A percentile compares a stretch with the other conserved stretches of the same genome.
These are phyloP conservation scores for Lodderomyces margitis DNA, from an alignment of 1,139 yeast genomes.

Conservation along the genomic window DNA sequence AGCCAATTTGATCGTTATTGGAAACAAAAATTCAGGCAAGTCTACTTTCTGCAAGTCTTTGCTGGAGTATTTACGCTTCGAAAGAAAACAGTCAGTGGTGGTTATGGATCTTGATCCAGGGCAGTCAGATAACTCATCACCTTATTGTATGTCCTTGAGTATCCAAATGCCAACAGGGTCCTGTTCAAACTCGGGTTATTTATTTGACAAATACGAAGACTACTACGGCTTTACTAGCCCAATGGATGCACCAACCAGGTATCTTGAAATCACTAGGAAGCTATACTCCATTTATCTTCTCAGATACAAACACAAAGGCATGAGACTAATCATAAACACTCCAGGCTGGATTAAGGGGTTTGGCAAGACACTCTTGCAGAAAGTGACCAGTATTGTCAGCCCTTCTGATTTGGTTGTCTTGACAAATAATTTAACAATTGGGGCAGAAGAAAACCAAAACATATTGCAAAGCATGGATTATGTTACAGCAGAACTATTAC, in stretches of 20 bases:
- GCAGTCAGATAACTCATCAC: slow-evolving; percentile 76
- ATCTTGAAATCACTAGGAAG: slow-evolving; percentile 43
- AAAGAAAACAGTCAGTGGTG: slow-evolving; percentile 26
- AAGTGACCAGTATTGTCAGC: slow-evolving; percentile 43
- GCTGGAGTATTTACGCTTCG: slow-evolving; percentile 39
- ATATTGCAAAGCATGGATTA: slow-evolving; percentile 17
- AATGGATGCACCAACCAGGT: slow-evolving; percentile 62
- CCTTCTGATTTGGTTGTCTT: slow-evolving; percentile 55
- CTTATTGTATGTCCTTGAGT: slow-evolving; percentile 63
- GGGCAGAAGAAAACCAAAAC: slow-evolving; percentile 24
- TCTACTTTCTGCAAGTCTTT: slow-evolving; percentile 66
- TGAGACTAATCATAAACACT: slow-evolving; percentile 64
- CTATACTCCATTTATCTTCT: slow-evolving; percentile 36
- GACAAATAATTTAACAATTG: slow-evolving; percentile 21
- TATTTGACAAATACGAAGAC: slow-evolving; percentile 30
- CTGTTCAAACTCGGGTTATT: slow-evolving; percentile 22
- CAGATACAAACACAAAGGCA: slow-evolving; percentile 28
- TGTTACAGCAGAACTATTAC: background rate
- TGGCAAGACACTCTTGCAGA: slow-evolving; percentile 64
- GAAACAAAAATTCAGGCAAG: slow-evolving; percentile 77
- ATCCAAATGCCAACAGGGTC: slow-evolving; percentile 9
- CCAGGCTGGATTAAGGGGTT: slow-evolving; percentile 96
- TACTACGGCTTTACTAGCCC: slow-evolving; percentile 77
- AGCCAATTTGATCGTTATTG: slow-evolving; percentile 31
- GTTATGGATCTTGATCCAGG: slow-evolving; percentile 89